These are phyloP conservation scores for Artemisia tridentata DNA, from an alignment of 129 eudicot genomes.

Conservation along the genomic window DNA sequence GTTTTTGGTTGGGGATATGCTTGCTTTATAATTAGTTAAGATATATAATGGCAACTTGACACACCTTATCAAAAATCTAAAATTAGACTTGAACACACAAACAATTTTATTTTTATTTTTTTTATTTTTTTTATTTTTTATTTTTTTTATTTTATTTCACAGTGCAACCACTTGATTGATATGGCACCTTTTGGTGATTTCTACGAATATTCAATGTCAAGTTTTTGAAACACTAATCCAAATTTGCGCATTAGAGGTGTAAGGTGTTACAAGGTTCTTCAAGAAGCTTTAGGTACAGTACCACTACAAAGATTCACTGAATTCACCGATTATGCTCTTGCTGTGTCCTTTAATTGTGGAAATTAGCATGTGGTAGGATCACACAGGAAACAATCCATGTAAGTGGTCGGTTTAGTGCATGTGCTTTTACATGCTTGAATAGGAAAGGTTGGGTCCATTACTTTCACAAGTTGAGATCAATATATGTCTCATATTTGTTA, in stretches of 20 bases:
- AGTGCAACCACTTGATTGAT: not conserved
- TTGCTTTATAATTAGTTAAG: no score
- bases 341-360: conserved; percentile 34
- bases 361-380: conserved; percentile 27
- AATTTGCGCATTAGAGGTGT: not conserved
- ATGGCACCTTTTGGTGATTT: not conserved
- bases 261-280: conserved; percentile 24
- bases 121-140: no score
- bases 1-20: no score
- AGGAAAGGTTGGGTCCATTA: conserved; percentile 10
- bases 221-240: not conserved
- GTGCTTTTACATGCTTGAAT: conserved; percentile 18
- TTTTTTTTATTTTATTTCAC: no score
- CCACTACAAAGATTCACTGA: conserved; percentile 24
- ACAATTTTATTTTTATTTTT: not conserved
- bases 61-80: no score
- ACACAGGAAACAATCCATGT: conserved; percentile 23
- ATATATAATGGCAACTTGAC: no score
- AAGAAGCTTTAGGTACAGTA: conserved; percentile 6
- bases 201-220: no score
- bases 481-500: no score
- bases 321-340: conserved; percentile 20
- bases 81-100: not conserved
- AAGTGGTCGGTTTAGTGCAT: conserved; percentile 37
- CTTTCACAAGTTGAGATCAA: no score